Base-by-base conservation (phyloP, 2,329 filamentous ascomycete genomes). In the Alternaria atra region DNA sequence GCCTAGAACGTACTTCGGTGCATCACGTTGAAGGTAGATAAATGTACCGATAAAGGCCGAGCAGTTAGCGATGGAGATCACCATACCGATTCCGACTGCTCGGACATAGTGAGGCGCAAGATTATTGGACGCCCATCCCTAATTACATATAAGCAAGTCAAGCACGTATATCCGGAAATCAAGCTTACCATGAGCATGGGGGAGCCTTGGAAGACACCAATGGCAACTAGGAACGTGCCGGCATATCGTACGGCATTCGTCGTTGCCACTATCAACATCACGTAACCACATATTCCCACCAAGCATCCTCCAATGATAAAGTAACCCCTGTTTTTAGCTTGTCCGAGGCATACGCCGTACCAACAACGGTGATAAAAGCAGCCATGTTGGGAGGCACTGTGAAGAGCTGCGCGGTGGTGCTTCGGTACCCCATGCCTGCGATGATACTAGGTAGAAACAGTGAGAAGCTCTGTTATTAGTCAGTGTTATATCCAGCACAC, bases 101-200 rank as follows among this genome's bases (percentile, higher is more conserved):
- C 85, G 80, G 73, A 88, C 88, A 71, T 86, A 88, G 71, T 87
- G 85, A 2, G 86, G 86, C 13, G 73, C 73, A 39, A 82, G 71
- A 57, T 82, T 82, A 67, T 82, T 82, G 6, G 80, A 64, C 1
- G 79, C 72, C 81, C 81, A 82, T 6, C 79, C 81, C 46, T 65
- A 39, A 10, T 30, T 23, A 12, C 29, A 5, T 20, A 9, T 66
- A 15, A 62, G 58, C 23, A 20, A 52, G 17, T 12, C 35, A n/a
- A 27, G 4, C 23, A 17, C 15, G 2, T 32, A 12, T 20, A 4
- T 12, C 6, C 2, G 9, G 7, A 15, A 2, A 20, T n/a, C n/a
- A 20, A 23, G 46, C 60, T 32, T 58, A 62, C 65, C 77, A 82
- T 81, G 1, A 79, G 67, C 54, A 77, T 68, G 30, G 74, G 74